Evolutionary conservation across 1,139 yeast species (phyloP).

Genomic region (Pichia sp.): DNA sequence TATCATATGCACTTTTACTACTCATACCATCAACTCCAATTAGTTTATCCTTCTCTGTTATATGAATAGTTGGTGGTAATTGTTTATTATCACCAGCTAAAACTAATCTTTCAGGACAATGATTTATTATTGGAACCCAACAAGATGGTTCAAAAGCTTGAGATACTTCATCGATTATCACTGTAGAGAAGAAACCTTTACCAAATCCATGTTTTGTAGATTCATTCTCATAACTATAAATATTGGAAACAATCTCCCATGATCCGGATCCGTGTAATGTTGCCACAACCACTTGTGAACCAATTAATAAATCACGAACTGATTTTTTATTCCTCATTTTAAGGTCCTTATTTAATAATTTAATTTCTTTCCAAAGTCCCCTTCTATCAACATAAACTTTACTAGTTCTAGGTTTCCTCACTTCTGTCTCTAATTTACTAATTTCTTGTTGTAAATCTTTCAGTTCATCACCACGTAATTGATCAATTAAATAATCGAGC

Average conservation of each 20-base stretch:
- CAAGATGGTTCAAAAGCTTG: slow-evolving; percentile 93
- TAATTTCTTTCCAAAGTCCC: slow-evolving; percentile 63
- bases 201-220: slow-evolving; percentile 8
- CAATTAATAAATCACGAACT: slow-evolving; percentile 48
- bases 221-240: slow-evolving; percentile 6
- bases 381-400: slow-evolving; percentile 59
- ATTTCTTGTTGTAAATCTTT: slow-evolving; percentile 54
- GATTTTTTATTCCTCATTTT: slow-evolving; percentile 59
- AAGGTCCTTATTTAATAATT: slow-evolving; percentile 62
- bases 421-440: slow-evolving; percentile 46
- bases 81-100: slow-evolving; percentile 87
- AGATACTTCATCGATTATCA: slow-evolving; percentile 91
- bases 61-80: slow-evolving; percentile 70
- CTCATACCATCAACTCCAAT: not conserved
- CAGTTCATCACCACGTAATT: slow-evolving; percentile 54
- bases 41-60: slow-evolving; percentile 31
- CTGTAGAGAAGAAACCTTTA: slow-evolving; percentile 51
- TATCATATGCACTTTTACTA: slow-evolving; percentile 13
- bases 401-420: slow-evolving; percentile 44
- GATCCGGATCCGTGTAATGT: slow-evolving; percentile 89
- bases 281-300: slow-evolving; percentile 64
- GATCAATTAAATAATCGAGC: slow-evolving; percentile 60
- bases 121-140: slow-evolving; percentile 84
- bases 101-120: slow-evolving; percentile 49
- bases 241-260: slow-evolving; percentile 48